A percentile compares a stretch with the other conserved stretches of the same genome.
These are phyloP conservation scores for Tubosaeta sp. DNA, from an alignment of 768 basidiomycete genomes.

Conservation along the genomic window DNA sequence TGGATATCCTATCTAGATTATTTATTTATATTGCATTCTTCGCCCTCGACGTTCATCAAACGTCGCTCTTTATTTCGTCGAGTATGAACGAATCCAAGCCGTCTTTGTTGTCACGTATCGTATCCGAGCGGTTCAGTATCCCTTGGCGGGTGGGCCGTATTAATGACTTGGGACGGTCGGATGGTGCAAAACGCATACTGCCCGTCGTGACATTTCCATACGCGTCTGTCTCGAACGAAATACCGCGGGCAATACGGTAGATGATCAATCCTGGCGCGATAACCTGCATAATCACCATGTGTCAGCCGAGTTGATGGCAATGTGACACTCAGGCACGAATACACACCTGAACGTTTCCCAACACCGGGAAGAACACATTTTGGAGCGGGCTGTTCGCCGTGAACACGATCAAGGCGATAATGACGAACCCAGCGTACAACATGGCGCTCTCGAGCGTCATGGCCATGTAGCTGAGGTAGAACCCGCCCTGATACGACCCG, in stretches of 20 bases:
- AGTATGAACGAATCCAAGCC: constrained; percentile 11
- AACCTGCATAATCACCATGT: neutral
- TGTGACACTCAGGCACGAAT: too few relatives aligned
- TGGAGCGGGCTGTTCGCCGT: constrained; percentile 19
- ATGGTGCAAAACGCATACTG: constrained; percentile 12
- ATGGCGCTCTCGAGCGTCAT: constrained; percentile 24
- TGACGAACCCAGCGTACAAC: constrained; percentile 13
- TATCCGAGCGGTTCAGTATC: constrained; percentile 7
- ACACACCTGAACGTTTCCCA: constrained; percentile 20
- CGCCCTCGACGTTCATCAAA: neutral
- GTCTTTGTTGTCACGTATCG: constrained; percentile 6
- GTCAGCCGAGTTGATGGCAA: neutral
- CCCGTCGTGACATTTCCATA: neutral
- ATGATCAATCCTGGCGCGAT: constrained; percentile 19
- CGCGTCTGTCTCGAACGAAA: constrained; percentile 18
- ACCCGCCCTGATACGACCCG: constrained; percentile 11
- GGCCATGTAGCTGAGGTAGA: constrained; percentile 22
- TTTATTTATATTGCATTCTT: neutral
- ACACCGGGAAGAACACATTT: constrained; percentile 21
- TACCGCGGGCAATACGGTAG: constrained; percentile 18
- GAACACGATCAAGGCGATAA: constrained; percentile 14
- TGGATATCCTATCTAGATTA: neutral
- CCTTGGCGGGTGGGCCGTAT: neutral
- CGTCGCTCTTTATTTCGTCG: constrained; percentile 7
- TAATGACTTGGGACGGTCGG: neutral